phyloP scores from a whole-genome alignment of 2,329 filamentous ascomycete genomes.

The Dissoconium aciculare region DNA sequence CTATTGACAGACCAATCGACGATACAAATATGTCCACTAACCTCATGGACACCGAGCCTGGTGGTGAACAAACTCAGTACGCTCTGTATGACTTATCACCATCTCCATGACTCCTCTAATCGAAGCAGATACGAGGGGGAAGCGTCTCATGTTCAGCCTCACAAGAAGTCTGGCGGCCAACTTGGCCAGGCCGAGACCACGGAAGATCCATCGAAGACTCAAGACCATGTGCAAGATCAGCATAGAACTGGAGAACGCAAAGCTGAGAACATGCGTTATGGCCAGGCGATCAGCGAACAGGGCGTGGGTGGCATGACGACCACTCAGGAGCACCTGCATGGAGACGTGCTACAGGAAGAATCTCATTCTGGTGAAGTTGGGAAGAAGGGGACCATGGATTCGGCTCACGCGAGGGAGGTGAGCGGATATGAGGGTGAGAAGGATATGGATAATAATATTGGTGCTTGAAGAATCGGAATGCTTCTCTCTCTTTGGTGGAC shows the following conservation, averaged over 20 bases:
- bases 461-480: too few species aligned
- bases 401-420: slow-evolving; percentile 24
- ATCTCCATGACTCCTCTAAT: background rate
- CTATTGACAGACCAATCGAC: too few species aligned
- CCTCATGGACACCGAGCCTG: slow-evolving; percentile 44
- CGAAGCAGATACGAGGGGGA: slow-evolving; percentile 42
- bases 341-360: slow-evolving; percentile 25
- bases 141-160: slow-evolving; percentile 34
- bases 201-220: slow-evolving; percentile 21
- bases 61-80: slow-evolving; percentile 46
- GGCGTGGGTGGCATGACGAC: slow-evolving; percentile 41
- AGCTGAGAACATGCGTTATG: slow-evolving; percentile 40
- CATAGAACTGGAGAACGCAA: slow-evolving; percentile 29
- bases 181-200: slow-evolving; percentile 27
- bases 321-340: slow-evolving; percentile 22
- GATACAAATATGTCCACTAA: slow-evolving; percentile 37
- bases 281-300: slow-evolving; percentile 41
- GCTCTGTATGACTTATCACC: slow-evolving; percentile 7
- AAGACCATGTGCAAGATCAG: slow-evolving; percentile 21
- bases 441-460: slow-evolving; percentile 34
- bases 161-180: slow-evolving; percentile 42
- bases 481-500: too few species aligned
- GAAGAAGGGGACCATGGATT: slow-evolving; percentile 7
- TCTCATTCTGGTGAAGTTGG: slow-evolving; percentile 17
- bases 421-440: slow-evolving; percentile 26